A percentile compares a stretch with the other conserved stretches of the same genome.
These are phyloP conservation scores for Glonium stellatum DNA, from an alignment of 495 filamentous ascomycete species.

Conservation along the genomic window DNA sequence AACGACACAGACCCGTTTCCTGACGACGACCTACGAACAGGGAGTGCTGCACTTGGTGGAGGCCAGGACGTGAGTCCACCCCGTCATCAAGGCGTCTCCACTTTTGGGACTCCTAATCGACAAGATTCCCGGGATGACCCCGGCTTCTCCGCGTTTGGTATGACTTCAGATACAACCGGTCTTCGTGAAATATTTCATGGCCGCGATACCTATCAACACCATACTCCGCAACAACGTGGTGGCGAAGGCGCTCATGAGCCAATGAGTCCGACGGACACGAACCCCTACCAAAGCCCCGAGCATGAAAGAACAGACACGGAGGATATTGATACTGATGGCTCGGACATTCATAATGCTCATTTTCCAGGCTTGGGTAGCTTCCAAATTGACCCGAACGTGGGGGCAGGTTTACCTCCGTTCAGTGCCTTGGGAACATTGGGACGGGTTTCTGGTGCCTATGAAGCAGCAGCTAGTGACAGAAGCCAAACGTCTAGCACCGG, in stretches of 20 bases:
- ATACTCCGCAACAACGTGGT: slow-evolving; percentile 48
- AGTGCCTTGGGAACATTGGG: slow-evolving; percentile 37
- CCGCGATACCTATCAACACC: slow-evolving; percentile 52
- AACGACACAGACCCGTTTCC: slow-evolving; percentile 81
- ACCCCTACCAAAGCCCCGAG: slow-evolving; percentile 94
- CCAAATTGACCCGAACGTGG: slow-evolving; percentile 42
- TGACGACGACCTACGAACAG: slow-evolving; percentile 55
- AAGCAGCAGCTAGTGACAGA: slow-evolving; percentile 62
- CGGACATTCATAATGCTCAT: slow-evolving; percentile 49
- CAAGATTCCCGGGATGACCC: slow-evolving; percentile 44
- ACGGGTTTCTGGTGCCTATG: slow-evolving; percentile 43
- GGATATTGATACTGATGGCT: slow-evolving; percentile 54
- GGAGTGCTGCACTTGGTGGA: slow-evolving; percentile 74
- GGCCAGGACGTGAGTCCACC: slow-evolving; percentile 66
- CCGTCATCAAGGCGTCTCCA: slow-evolving; percentile 36
- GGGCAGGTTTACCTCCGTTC: slow-evolving; percentile 15
- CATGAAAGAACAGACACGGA: slow-evolving; percentile 66
- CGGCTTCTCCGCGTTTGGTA: slow-evolving; percentile 65
- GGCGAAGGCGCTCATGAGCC: slow-evolving; percentile 51
- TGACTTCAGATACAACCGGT: slow-evolving; percentile 63
- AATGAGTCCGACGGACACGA: slow-evolving; percentile 89
- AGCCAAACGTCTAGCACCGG: slow-evolving; percentile 85
- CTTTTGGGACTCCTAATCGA: slow-evolving; percentile 53
- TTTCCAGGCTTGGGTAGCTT: slow-evolving; percentile 52
- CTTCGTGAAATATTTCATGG: slow-evolving; percentile 58